A percentile compares a stretch with the other conserved stretches of the same genome.
phyloP scores from a whole-genome alignment of 371 early-diverging fungal genomes.

The Apophysomyces trapeziformis region DNA sequence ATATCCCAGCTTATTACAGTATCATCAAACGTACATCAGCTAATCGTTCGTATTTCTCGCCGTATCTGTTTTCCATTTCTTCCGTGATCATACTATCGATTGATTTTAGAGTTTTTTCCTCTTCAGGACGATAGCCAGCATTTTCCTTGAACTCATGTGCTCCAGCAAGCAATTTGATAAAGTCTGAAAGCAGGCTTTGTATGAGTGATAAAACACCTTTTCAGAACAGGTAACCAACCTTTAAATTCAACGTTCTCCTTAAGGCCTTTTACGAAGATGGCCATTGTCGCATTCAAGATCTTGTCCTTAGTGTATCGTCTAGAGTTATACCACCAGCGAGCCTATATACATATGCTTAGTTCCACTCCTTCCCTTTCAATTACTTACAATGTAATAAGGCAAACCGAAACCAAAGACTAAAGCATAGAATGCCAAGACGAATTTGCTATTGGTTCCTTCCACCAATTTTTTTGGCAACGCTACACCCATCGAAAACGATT shows the following conservation, averaged over 20 bases:
- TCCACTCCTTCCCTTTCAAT: background rate
- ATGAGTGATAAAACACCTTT: background rate
- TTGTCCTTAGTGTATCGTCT: constrained; percentile 87
- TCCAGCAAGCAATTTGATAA: constrained; percentile 70
- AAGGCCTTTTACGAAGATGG: constrained; percentile 84
- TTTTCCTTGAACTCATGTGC: constrained; percentile 77
- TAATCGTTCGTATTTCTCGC: constrained; percentile 58
- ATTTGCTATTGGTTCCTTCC: constrained; percentile 78
- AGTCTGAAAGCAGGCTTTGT: constrained; percentile 23
- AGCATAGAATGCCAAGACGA: constrained; percentile 82
- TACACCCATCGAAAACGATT: constrained; percentile 91
- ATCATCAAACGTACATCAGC: constrained; percentile 17
- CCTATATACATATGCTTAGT: constrained; percentile 37
- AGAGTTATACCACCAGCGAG: constrained; percentile 93
- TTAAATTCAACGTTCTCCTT: constrained; percentile 71
- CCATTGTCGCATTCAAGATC: constrained; percentile 90
- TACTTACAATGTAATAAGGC: constrained; percentile 80
- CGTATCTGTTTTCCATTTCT: constrained; percentile 63
- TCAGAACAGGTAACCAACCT: constrained; percentile 11
- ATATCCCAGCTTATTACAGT: constrained; percentile 19
- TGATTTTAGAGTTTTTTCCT: constrained; percentile 54
- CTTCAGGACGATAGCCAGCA: constrained; percentile 50
- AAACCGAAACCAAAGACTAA: constrained; percentile 87
- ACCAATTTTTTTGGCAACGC: constrained; percentile 93
- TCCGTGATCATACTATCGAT: constrained; percentile 59